phyloP scores from a whole-genome alignment of 2,329 filamentous ascomycete species.

The Talaromyces sp. region DNA sequence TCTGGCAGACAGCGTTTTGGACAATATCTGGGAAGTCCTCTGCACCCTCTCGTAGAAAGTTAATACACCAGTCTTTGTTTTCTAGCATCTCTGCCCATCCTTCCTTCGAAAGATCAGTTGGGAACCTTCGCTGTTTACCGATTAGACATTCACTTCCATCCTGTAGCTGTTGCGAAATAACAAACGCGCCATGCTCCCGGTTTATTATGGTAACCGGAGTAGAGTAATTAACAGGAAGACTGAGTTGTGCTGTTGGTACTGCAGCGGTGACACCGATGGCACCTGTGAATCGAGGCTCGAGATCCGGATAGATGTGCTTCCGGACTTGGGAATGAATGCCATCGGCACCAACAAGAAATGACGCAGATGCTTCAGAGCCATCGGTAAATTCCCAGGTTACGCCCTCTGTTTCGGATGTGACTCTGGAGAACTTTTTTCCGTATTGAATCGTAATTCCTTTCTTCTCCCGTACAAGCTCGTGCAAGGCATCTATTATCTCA shows the following conservation, averaged over 20 bases:
- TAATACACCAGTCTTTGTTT: conserved; percentile 6
- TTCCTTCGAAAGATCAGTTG: conserved; percentile 6
- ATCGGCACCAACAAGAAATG: conserved; percentile 51
- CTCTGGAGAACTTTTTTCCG: conserved; percentile 42
- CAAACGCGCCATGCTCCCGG: conserved; percentile 29
- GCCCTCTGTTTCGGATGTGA: conserved; percentile 26
- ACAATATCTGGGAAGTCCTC: conserved; percentile 13
- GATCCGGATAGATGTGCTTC: conserved; percentile 44
- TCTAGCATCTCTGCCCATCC: conserved; percentile 21
- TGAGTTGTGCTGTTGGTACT: conserved; percentile 8
- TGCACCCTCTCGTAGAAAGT: conserved; percentile 24
- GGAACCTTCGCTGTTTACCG: conserved; percentile 23
- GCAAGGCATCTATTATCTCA: conserved; percentile 1
- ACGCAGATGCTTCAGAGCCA: conserved; percentile 34
- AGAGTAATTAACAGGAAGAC: conserved; percentile 12
- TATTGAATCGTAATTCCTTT: conserved; percentile 32
- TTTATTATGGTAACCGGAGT: conserved; percentile 28
- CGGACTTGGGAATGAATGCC: conserved; percentile 55
- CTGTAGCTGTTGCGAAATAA: conserved; percentile 32
- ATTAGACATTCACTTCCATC: conserved; percentile 29
- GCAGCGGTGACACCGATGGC: conserved; percentile 25
- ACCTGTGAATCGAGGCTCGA: conserved; percentile 46
- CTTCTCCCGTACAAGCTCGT: neutral
- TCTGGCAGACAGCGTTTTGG: conserved; percentile 6
- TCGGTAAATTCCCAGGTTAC: conserved; percentile 47